Conservation (phyloP, 345 rosid genomes). For the Anacardium occidentale region DNA sequence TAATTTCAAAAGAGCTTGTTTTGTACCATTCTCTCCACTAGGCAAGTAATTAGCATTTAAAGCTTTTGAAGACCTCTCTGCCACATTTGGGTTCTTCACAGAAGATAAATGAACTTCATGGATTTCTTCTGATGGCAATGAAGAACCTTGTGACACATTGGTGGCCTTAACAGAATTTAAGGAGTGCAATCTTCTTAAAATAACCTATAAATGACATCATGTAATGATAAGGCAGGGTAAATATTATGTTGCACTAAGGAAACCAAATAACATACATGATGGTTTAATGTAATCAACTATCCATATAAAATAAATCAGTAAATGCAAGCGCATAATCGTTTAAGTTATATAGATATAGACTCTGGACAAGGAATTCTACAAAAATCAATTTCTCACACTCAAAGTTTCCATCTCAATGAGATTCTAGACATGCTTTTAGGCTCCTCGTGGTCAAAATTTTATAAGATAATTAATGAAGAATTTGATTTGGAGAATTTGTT, state of each 20-base stretch:
- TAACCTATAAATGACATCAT: constrained; percentile 41
- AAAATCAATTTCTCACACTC: too few relatives aligned
- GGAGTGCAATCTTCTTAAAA: constrained; percentile 74
- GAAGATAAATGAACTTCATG: constrained; percentile 30
- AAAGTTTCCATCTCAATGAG: too few relatives aligned
- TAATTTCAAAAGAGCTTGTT: constrained; percentile 40
- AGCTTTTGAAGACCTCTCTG: constrained; percentile 29
- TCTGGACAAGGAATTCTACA: too few relatives aligned
- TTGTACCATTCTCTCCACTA: constrained; percentile 23
- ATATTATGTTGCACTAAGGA: neutral
- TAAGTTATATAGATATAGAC: too few relatives aligned
- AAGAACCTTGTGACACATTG: constrained; percentile 24
- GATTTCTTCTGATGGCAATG: constrained; percentile 17
- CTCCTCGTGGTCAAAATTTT: too few relatives aligned
- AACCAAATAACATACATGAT: neutral
- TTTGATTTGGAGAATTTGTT: too few relatives aligned
- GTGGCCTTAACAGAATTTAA: constrained; percentile 41
- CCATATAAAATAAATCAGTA: neutral
- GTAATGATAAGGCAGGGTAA: neutral
- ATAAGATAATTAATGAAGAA: too few relatives aligned
- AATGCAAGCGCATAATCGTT: too few relatives aligned
- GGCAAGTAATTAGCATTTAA: constrained; percentile 21
- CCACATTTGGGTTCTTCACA: constrained; percentile 27
- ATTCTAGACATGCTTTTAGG: too few relatives aligned
- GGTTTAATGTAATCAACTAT: neutral